Base-by-base conservation (phyloP, 495 filamentous ascomycete genomes). In the Parathielavia appendiculata region DNA sequence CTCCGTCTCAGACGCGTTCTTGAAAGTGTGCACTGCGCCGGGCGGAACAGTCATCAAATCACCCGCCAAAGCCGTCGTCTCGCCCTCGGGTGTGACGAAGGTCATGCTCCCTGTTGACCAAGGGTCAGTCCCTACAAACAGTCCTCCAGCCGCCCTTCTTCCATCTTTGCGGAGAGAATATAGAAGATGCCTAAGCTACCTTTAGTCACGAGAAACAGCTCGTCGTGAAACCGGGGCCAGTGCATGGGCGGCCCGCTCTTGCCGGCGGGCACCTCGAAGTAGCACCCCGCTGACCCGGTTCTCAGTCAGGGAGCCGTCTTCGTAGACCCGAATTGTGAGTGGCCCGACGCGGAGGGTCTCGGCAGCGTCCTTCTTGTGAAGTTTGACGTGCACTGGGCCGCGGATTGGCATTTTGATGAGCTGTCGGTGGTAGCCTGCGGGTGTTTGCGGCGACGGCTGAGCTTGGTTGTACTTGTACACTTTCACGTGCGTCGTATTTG, bases 11-110 rank as follows among this genome's bases (percentile, higher is more conserved):
- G 71, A 76, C 34, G 77, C 74, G 54, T 83, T 81, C 54, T 69
- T 75, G 66, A 82, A 81, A n/a, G 76, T 80, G 58, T 82, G 77
- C 23, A 80, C 71, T 36, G 76, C 76, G 12, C 78, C 64, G 23
- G 74, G 73, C 13, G 77, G 77, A 14, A 84, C 76, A 2, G 75
- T 73, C 63, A 81, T 77, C 49, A 77, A 73, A 57, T 83, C 78
- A 4, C 80, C 81, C 22, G 63, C 68, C 45, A 69, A 66, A 17
- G 78, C 76, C 51, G 79, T 76, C 38, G 80, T 52, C 43, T 75
- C 59, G 16, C 68, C 67, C 35, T 76, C 74, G 0, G 78, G 76
- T 2, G 72, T 73, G 54, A 76, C 58, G 51, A 73, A 70, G 30
- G 66, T 56, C 54, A 71, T 63, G 9, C 56, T 58, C 9, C 69